Base-by-base conservation (phyloP, 202 grass and related monocot species). In the Dendrocalamus latiflorus region DNA sequence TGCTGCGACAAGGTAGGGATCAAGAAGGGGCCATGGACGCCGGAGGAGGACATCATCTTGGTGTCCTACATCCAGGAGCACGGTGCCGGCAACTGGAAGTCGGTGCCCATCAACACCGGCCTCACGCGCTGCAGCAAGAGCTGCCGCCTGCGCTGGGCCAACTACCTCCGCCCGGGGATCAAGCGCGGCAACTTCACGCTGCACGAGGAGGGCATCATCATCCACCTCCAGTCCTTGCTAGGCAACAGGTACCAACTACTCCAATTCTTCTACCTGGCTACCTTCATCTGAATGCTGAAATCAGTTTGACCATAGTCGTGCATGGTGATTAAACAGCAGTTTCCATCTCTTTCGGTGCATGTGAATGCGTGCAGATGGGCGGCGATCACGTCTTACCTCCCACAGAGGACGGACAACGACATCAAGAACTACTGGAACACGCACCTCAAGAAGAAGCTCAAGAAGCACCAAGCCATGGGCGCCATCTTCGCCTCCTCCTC, bases 341-440 rank as follows among this genome's bases (percentile, higher is more conserved):
- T 21, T 14, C 20, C 28, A 54, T n/a, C 70, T 36, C 48, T 77
- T 30, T n/a, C 39, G 9, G 10, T n/a, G 51, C 48, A 7, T 18
- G 16, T 28, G 42, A 6, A 36, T 15, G 26, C 6, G 75, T 57
- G 77, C 48, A 92, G 90, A 78, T 93, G 91, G 94, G 94, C 94
- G 0, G 94, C 91, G 16, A 97, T 97, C 78, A 91, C 94, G 12
- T 92, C 91, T 9, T 97, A 97, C 89, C 91, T 97, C 38, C 94
- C 94, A 2, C 91, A 90, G 65, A 88, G 94, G 22, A 97, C 94
- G 14, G 94, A 97, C 73, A 97, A 97, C 69, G 94, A 97, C 73
- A 94, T 97, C 88, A 97, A 97, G 87, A 97, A 97, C 72, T 97
- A 94, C 91, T 97, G 94, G 94, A 97, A 97, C 82, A 97, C 91